These are phyloP conservation scores for Salisapilia sapeloensis DNA, from an alignment of 352 stramenopile genomes.

Conservation along the genomic window DNA sequence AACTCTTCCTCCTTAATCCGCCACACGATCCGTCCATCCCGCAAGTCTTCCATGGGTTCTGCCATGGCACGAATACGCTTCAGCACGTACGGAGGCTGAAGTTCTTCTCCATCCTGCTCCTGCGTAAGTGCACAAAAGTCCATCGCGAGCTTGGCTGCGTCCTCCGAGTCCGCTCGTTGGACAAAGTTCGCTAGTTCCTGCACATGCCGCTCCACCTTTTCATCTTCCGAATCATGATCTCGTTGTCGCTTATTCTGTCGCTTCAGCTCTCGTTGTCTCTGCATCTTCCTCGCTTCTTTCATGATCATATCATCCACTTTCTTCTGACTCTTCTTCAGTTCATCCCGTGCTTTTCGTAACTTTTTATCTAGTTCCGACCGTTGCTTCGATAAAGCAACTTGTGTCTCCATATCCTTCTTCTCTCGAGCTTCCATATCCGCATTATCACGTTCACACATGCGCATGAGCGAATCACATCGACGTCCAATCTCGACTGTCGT, in stretches of 20 bases:
- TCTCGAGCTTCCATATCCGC: slow-evolving; percentile 62
- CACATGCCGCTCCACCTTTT: slow-evolving; percentile 36
- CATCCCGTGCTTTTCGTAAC: slow-evolving; percentile 34
- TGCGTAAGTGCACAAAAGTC: slow-evolving; percentile 45
- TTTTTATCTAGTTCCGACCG: slow-evolving; percentile 51
- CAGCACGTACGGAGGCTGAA: slow-evolving; percentile 48
- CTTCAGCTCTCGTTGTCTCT: slow-evolving; percentile 62
- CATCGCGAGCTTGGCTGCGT: slow-evolving; percentile 46
- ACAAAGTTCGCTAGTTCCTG: slow-evolving; percentile 46
- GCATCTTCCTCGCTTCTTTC: slow-evolving; percentile 78
- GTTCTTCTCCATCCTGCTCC: slow-evolving; percentile 13
- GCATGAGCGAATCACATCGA: slow-evolving; percentile 90
- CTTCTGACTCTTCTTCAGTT: slow-evolving; percentile 58
- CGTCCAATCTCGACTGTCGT: slow-evolving; percentile 91
- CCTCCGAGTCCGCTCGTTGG: slow-evolving; percentile 24
- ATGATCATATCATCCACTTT: slow-evolving; percentile 78
- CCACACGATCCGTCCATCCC: slow-evolving; percentile 29
- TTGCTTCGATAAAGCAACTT: slow-evolving; percentile 37
- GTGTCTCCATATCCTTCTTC: slow-evolving; percentile 55
- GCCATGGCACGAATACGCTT: slow-evolving; percentile 54
- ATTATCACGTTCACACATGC: slow-evolving; percentile 90
- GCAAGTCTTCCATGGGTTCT: slow-evolving; percentile 22
- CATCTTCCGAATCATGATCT: slow-evolving; percentile 44
- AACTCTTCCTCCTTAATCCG: slow-evolving; percentile 29
- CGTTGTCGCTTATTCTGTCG: slow-evolving; percentile 61